Conservation (phyloP, 306 rosid species). For the Inga leiocalycina region DNA sequence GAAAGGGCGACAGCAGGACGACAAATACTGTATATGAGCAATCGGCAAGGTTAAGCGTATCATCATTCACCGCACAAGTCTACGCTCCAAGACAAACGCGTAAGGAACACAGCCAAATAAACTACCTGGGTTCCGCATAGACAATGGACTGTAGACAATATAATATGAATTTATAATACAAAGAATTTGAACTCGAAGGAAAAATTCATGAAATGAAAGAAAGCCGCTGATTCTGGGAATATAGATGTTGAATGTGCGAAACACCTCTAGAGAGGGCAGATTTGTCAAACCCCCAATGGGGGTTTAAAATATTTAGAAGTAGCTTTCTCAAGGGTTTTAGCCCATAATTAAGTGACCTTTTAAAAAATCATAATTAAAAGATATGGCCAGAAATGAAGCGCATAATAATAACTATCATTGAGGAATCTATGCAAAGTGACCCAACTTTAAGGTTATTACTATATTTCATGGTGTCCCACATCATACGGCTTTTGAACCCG, state of each 20-base stretch:
- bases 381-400: conserved; percentile 40
- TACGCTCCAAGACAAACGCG: conserved; percentile 13
- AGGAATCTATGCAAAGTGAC: conserved; percentile 51
- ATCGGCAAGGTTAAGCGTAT: neutral
- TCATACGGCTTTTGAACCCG: conserved; percentile 19
- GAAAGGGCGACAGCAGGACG: conserved; percentile 17
- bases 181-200: conserved; percentile 14
- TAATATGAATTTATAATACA: neutral
- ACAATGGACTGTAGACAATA: neutral
- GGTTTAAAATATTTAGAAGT: conserved; percentile 5
- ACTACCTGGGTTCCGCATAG: neutral
- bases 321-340: neutral
- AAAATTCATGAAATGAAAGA: neutral
- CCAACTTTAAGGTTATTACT: conserved; percentile 41
- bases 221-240: conserved; percentile 36
- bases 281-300: conserved; percentile 16
- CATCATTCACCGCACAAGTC: neutral
- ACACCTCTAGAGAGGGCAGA: conserved; percentile 29
- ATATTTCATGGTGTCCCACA: conserved; percentile 18
- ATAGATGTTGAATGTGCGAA: conserved; percentile 21
- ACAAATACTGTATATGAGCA: neutral
- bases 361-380: conserved; percentile 18
- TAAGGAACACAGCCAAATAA: neutral
- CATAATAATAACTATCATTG: conserved; percentile 7
- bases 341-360: neutral